phyloP scores from a whole-genome alignment of 208 protist genomes.

The Trypanosomatidae sp. region DNA sequence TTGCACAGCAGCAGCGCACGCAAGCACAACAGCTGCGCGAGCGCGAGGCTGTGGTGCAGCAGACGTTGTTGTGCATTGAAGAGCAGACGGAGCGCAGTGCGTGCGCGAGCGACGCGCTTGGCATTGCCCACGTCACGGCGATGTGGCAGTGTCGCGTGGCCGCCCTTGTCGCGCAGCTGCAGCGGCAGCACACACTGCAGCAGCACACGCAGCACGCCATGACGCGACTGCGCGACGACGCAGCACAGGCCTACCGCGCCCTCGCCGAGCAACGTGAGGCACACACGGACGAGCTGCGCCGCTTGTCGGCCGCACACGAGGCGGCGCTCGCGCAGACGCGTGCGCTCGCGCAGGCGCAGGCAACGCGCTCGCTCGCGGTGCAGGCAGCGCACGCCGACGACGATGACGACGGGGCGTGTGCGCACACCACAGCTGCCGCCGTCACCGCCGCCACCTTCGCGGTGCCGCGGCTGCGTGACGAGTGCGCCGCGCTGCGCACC shows the following conservation, averaged over 20 bases:
- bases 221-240: slow-evolving; percentile 8
- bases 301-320: too few species aligned
- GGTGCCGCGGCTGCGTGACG: too few species aligned
- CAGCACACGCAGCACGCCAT: slow-evolving; percentile 5
- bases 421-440: too few species aligned
- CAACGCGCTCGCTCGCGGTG: too few species aligned
- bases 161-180: slow-evolving; percentile 2
- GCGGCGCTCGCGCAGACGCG: neutral
- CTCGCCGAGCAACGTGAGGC: neutral
- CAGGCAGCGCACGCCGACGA: too few species aligned
- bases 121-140: slow-evolving; percentile 7
- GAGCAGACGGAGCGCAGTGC: slow-evolving; percentile 13
- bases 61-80: slow-evolving; percentile 14
- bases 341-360: too few species aligned
- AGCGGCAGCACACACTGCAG: slow-evolving; percentile 6
- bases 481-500: too few species aligned
- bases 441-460: too few species aligned
- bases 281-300: slow-evolving; percentile 3
- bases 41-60: slow-evolving; percentile 9
- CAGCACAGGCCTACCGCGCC: neutral
- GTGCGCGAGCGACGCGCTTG: slow-evolving; percentile 8
- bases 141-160: slow-evolving; percentile 4
- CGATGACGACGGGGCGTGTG: too few species aligned
- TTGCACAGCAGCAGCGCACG: too few species aligned
- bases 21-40: slow-evolving; percentile 5